Conservation (phyloP, 2,329 filamentous ascomycete species). For the Hymenoscyphus fructigenus region DNA sequence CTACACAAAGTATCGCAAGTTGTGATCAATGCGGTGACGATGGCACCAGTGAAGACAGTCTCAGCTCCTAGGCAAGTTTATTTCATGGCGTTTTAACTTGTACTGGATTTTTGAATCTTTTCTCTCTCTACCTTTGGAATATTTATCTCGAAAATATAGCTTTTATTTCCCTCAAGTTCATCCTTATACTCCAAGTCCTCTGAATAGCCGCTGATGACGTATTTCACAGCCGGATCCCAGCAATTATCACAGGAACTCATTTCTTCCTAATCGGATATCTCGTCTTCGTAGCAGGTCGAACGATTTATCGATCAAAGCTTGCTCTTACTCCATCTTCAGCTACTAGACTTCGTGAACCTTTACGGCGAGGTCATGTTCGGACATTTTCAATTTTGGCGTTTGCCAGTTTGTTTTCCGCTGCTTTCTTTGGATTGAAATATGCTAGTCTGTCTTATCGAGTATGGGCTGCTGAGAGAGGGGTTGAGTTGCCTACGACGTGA, state of each 20-base stretch:
- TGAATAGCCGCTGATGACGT: conserved; percentile 6
- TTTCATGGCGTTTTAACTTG: conserved; percentile 10
- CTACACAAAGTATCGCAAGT: not conserved
- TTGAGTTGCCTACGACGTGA: conserved; percentile 41
- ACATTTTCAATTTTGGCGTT: conserved; percentile 46
- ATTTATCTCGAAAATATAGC: too few species aligned
- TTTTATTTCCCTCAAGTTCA: not conserved
- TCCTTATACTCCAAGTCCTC: not conserved
- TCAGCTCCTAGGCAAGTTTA: conserved; percentile 3
- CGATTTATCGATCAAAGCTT: conserved; percentile 33
- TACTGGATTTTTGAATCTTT: too few species aligned
- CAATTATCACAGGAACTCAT: conserved; percentile 21
- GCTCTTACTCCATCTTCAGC: conserved; percentile 39
- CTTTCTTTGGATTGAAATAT: conserved; percentile 45
- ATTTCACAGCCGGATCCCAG: conserved; percentile 21
- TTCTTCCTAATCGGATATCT: conserved; percentile 24
- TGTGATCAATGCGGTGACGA: not conserved
- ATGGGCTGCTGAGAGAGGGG: conserved; percentile 46
- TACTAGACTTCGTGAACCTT: conserved; percentile 37
- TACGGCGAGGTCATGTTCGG: conserved; percentile 34
- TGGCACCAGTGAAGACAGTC: conserved; percentile 22
- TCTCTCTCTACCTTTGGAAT: too few species aligned
- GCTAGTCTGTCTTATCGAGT: conserved; percentile 48
- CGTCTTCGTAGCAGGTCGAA: conserved; percentile 23
- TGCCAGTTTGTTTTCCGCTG: conserved; percentile 45